These are phyloP conservation scores for Urtica urens DNA, from an alignment of 306 rosid genomes.

Conservation along the genomic window DNA sequence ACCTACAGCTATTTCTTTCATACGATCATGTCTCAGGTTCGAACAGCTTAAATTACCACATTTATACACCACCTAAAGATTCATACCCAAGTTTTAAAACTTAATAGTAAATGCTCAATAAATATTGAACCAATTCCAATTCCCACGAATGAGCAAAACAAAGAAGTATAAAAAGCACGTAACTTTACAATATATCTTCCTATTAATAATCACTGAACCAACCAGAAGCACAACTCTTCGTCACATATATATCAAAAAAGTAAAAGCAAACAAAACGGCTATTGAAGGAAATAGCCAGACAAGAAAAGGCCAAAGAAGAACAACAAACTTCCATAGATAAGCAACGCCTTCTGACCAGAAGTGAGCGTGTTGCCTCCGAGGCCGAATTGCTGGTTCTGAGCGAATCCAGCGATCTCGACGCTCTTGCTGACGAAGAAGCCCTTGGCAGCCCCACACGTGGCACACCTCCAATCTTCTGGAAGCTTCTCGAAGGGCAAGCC, in stretches of 20 bases:
- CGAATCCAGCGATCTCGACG: constrained; percentile 89
- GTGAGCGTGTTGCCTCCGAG: constrained; percentile 79
- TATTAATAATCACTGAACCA: too few relatives aligned
- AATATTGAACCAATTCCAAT: too few relatives aligned
- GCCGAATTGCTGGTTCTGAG: constrained; percentile 90
- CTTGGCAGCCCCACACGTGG: constrained; percentile 90
- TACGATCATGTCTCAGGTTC: too few relatives aligned
- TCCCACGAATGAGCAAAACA: too few relatives aligned
- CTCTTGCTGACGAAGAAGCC: constrained; percentile 81
- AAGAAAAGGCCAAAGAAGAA: constrained; percentile 66
- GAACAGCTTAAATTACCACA: too few relatives aligned
- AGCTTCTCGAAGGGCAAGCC: constrained; percentile 65
- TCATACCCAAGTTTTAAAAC: too few relatives aligned
- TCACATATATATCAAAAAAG: not conserved
- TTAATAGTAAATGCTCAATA: too few relatives aligned
- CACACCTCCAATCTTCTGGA: constrained; percentile 90
- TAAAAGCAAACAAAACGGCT: constrained; percentile 6
- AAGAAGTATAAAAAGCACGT: too few relatives aligned
- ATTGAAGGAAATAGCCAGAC: constrained; percentile 82
- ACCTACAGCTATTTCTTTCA: too few relatives aligned
- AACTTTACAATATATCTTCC: too few relatives aligned
- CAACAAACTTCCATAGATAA: constrained; percentile 70
- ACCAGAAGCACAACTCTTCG: not conserved
- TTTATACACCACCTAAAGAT: too few relatives aligned
- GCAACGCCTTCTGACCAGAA: constrained; percentile 77